phyloP scores from a whole-genome alignment of 73 alveolate species.

The Paramecium tetraurelia region DNA sequence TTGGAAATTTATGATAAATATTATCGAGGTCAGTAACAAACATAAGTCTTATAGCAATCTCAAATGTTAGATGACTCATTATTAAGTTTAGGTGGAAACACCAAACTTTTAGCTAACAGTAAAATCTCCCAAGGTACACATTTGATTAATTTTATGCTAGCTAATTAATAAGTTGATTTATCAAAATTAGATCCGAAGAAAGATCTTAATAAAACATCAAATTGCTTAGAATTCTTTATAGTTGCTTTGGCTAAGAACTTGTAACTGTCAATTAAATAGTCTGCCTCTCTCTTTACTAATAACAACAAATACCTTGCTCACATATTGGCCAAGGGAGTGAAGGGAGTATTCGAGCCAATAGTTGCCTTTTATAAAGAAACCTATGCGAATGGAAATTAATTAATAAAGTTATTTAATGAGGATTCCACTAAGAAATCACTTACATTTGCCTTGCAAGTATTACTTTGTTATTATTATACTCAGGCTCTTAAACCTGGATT shows the following conservation, averaged over 20 bases:
- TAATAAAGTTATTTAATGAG: slow-evolving; percentile 27
- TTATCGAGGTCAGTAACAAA: slow-evolving; percentile 22
- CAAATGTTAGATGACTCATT: background rate
- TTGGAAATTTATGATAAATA: slow-evolving; percentile 41
- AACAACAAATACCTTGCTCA: slow-evolving; percentile 94
- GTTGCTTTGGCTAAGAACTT: slow-evolving; percentile 84
- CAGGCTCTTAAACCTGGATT: slow-evolving; percentile 78
- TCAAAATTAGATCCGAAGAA: slow-evolving; percentile 55
- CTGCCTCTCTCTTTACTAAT: slow-evolving; percentile 94
- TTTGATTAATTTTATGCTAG: slow-evolving; percentile 14
- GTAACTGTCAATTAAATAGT: slow-evolving; percentile 89
- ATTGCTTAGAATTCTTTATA: slow-evolving; percentile 87
- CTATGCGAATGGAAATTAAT: background rate
- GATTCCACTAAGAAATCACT: slow-evolving; percentile 42
- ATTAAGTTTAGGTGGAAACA: background rate
- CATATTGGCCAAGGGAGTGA: slow-evolving; percentile 93
- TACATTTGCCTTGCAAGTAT: background rate
- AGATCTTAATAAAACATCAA: slow-evolving; percentile 44
- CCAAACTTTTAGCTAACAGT: background rate
- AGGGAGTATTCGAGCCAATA: slow-evolving; percentile 89
- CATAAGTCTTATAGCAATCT: background rate
- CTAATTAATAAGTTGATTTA: slow-evolving; percentile 58
- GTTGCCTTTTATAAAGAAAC: slow-evolving; percentile 63
- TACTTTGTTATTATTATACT: background rate
- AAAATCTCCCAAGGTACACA: slow-evolving; percentile 31